Evolutionary conservation across 441 rosid genomes (phyloP).

Genomic region (Kokia cookei): DNA sequence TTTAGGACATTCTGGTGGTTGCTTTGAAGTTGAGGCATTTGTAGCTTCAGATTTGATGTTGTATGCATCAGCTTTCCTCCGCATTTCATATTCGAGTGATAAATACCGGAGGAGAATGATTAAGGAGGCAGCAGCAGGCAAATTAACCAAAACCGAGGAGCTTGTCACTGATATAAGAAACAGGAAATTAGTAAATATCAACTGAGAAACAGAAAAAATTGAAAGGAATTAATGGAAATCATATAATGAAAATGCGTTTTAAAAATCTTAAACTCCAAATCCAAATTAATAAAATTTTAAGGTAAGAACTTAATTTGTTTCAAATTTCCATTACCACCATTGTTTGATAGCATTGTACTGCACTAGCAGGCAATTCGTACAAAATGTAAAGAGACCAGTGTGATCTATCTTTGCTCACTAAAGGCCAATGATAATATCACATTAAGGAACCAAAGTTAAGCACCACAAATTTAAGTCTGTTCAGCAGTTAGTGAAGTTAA

Average conservation of each 20-base stretch:
- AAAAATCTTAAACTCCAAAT: background rate
- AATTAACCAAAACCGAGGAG: constrained; percentile 93
- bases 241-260: background rate
- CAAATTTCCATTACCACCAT: background rate
- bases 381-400: background rate
- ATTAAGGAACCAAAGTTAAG: background rate
- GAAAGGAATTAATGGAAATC: background rate
- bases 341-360: background rate
- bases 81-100: constrained; percentile 77
- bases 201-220: background rate
- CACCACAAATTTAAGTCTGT: background rate
- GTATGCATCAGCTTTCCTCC: constrained; percentile 68
- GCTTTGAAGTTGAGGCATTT: constrained; percentile 26
- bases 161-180: constrained; percentile 72
- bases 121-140: constrained; percentile 91
- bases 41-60: constrained; percentile 42
- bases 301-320: background rate
- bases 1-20: constrained; percentile 41
- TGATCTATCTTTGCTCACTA: background rate
- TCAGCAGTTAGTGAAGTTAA: background rate
- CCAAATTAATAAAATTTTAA: background rate
- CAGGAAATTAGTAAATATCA: constrained; percentile 6
- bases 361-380: background rate
- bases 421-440: background rate
- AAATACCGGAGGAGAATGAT: constrained; percentile 81